These are phyloP conservation scores for Tagetes erecta DNA, from an alignment of 129 eudicot genomes.

Conservation along the genomic window DNA sequence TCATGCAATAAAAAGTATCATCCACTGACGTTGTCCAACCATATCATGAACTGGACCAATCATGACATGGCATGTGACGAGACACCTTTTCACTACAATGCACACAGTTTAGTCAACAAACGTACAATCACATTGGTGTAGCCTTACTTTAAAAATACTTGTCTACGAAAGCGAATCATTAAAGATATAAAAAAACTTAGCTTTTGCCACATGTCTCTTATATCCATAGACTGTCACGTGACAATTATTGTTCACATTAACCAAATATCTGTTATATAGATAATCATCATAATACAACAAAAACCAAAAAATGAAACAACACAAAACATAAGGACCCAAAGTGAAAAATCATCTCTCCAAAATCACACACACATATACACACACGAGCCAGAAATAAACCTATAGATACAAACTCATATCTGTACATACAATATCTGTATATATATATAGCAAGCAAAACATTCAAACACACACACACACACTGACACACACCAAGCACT, in stretches of 20 bases:
- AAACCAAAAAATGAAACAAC: neutral
- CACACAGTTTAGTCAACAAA: neutral
- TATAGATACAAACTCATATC: conserved; percentile 27
- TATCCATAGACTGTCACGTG: too few species aligned
- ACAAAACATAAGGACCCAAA: conserved; percentile 9
- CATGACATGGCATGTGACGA: too few species aligned
- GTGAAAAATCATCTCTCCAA: neutral
- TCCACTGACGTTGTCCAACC: too few species aligned
- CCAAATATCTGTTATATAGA: too few species aligned
- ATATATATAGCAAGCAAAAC: neutral
- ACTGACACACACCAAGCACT: neutral
- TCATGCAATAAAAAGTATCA: too few species aligned
- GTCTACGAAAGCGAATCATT: too few species aligned
- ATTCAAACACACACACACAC: neutral
- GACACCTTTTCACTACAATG: neutral
- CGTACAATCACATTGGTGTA: neutral
- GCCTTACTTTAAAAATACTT: too few species aligned
- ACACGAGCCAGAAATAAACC: conserved; percentile 6
- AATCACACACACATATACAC: neutral
- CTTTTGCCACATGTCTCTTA: too few species aligned
- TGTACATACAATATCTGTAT: neutral
- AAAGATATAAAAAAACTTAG: too few species aligned
- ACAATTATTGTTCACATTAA: too few species aligned
- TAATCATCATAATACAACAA: too few species aligned
- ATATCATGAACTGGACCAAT: too few species aligned